phyloP scores from a whole-genome alignment of 345 rosid species.

The Linum trigynum region DNA sequence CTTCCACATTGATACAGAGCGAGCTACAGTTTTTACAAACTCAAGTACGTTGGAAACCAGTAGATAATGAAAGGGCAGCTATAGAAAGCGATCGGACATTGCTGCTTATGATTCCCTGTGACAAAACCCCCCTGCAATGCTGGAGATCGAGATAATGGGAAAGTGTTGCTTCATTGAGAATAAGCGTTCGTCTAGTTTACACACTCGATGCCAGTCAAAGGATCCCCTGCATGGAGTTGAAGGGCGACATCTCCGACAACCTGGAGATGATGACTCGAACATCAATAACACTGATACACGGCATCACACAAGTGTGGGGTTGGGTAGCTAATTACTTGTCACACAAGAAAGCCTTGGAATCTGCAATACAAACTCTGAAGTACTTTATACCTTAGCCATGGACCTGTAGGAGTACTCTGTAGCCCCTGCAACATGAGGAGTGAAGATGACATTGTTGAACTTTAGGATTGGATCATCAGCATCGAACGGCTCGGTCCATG shows the following conservation, averaged over 20 bases:
- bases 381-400: conserved; percentile 71
- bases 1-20: too few relatives aligned
- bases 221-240: conserved; percentile 59
- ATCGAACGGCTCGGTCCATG: conserved; percentile 84
- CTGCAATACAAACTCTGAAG: neutral
- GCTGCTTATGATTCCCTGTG: too few relatives aligned
- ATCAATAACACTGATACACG: neutral
- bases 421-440: conserved; percentile 85
- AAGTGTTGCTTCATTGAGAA: conserved; percentile 8
- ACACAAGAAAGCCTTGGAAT: neutral
- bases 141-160: neutral
- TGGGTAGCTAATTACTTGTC: neutral
- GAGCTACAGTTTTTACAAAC: too few relatives aligned
- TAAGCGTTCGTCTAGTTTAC: conserved; percentile 31
- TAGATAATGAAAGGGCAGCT: too few relatives aligned
- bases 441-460: conserved; percentile 58
- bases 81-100: too few relatives aligned
- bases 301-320: too few relatives aligned
- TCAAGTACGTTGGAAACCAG: too few relatives aligned
- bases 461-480: conserved; percentile 62
- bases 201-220: conserved; percentile 49
- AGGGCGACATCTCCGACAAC: conserved; percentile 66
- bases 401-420: conserved; percentile 60
- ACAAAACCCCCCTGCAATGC: neutral
- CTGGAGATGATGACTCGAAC: conserved; percentile 22